These are phyloP conservation scores for Gossypium raimondii DNA, from an alignment of 345 rosid genomes.

Conservation along the genomic window DNA sequence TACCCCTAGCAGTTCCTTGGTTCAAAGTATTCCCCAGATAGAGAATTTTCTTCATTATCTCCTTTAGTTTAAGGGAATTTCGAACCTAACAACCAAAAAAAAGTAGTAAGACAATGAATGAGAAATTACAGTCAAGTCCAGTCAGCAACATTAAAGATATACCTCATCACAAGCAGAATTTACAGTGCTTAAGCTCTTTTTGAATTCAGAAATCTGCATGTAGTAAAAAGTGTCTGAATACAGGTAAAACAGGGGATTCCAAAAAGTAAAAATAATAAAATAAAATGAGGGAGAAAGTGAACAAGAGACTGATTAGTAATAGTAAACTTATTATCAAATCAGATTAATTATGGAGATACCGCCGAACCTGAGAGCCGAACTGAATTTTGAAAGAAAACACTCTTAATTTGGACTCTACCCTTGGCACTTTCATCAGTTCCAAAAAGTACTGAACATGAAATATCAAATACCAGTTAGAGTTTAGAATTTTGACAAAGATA, in stretches of 20 bases:
- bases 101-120: slow-evolving; percentile 14
- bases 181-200: slow-evolving; percentile 73
- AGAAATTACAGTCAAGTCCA: slow-evolving; percentile 13
- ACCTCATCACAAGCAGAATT: slow-evolving; percentile 97
- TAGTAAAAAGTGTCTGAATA: slow-evolving; percentile 15
- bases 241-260: not conserved
- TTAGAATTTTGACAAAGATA: not conserved
- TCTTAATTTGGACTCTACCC: slow-evolving; percentile 92
- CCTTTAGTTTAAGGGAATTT: slow-evolving; percentile 72
- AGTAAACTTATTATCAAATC: slow-evolving; percentile 20
- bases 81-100: slow-evolving; percentile 59
- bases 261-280: not conserved
- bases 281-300: not conserved
- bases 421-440: slow-evolving; percentile 98
- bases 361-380: slow-evolving; percentile 85
- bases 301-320: slow-evolving; percentile 16
- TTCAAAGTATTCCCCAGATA: slow-evolving; percentile 83
- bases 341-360: slow-evolving; percentile 39
- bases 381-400: slow-evolving; percentile 98
- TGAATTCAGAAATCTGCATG: slow-evolving; percentile 76
- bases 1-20: slow-evolving; percentile 99
- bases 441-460: slow-evolving; percentile 64
- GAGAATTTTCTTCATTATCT: slow-evolving; percentile 91
- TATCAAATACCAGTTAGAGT: slow-evolving; percentile 2
- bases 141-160: slow-evolving; percentile 16